These are phyloP conservation scores for Cryptosporidium andersoni DNA, from an alignment of 169 alveolate species.

Conservation along the genomic window DNA sequence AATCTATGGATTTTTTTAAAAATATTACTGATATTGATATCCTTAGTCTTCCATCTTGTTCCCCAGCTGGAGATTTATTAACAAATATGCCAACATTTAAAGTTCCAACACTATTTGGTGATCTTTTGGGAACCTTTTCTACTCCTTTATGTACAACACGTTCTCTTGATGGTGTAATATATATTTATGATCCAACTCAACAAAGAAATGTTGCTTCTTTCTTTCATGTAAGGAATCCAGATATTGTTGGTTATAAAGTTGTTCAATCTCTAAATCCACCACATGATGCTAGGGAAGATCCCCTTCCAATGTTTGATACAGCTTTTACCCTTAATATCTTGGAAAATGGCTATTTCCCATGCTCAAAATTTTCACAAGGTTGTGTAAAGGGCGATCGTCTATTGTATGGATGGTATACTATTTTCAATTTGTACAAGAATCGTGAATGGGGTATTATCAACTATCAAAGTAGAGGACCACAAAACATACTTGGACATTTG, in stretches of 20 bases:
- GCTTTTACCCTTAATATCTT: constrained; percentile 44
- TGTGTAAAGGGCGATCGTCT: constrained; percentile 51
- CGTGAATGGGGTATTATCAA: constrained; percentile 66
- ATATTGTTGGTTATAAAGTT: constrained; percentile 54
- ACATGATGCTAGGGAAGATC: constrained; percentile 68
- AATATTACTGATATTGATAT: constrained; percentile 41
- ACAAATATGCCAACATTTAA: constrained; percentile 26
- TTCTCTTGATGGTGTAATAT: constrained; percentile 50
- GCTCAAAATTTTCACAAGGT: constrained; percentile 30
- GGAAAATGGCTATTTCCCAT: constrained; percentile 42
- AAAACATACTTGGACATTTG: constrained; percentile 32
- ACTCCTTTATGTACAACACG: constrained; percentile 17
- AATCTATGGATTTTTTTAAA: constrained; percentile 28
- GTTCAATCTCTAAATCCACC: constrained; percentile 59
- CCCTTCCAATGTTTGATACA: constrained; percentile 52
- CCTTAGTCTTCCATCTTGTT: constrained; percentile 32
- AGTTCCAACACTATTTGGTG: neutral
- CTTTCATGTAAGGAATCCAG: constrained; percentile 60
- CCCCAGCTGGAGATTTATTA: constrained; percentile 15
- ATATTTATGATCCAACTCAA: constrained; percentile 21
- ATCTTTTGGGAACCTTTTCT: neutral
- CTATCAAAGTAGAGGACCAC: constrained; percentile 69
- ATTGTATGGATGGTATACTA: constrained; percentile 68
- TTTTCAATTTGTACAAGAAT: constrained; percentile 30
- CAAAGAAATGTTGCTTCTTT: constrained; percentile 58